Percentiles rank a stretch among this genome's conserved stretches.
Evolutionary conservation across 257 asterid species (phyloP).

Genomic region (Solanum pimpinellifolium): DNA sequence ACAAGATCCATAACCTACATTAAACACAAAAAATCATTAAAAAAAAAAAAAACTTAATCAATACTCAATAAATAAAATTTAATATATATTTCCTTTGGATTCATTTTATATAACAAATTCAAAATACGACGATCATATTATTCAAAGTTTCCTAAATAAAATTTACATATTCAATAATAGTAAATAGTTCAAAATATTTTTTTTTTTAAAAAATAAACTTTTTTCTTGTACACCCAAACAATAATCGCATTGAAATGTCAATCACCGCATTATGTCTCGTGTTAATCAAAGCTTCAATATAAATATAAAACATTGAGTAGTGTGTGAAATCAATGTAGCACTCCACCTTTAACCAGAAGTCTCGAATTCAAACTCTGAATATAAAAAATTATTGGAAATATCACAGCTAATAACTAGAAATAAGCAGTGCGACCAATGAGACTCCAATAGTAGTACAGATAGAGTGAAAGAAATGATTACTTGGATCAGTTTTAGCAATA

Average conservation of each 20-base stretch:
- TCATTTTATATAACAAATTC: not conserved
- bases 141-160: not conserved
- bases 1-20: slow-evolving; percentile 87
- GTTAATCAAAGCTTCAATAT: not conserved
- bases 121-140: not conserved
- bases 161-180: not conserved
- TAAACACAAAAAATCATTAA: not conserved
- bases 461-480: slow-evolving; percentile 7
- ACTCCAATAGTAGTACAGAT: not conserved
- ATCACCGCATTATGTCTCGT: not conserved
- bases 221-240: not conserved
- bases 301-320: not conserved
- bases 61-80: no score
- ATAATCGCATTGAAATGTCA: not conserved
- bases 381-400: no score
- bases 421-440: no score
- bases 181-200: not conserved
- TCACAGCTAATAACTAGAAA: no score
- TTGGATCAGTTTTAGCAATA: slow-evolving; percentile 84
- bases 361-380: no score
- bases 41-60: not conserved
- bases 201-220: not conserved
- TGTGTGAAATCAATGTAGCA: no score
- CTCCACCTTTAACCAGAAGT: not conserved
- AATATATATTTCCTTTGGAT: not conserved